Evolutionary conservation across 2,329 filamentous ascomycete genomes (phyloP), one percentile per base, ranked within the genome.

Genomic region (Fusarium penzigii): DNA sequence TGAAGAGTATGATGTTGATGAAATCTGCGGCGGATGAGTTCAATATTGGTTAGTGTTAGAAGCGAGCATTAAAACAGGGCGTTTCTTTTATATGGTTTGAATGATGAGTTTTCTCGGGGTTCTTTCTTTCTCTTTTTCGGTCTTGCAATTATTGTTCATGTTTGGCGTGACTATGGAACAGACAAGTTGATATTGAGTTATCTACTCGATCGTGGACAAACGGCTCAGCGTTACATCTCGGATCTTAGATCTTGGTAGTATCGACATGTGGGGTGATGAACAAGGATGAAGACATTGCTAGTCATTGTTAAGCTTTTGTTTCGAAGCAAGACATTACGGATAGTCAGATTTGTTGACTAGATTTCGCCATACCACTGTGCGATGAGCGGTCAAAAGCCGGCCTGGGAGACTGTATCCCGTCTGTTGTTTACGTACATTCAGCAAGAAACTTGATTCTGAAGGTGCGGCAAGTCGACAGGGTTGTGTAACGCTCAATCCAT

Each of bases 1-100:
- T 67, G 81, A 85, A 84, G 56, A 83, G 78, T 70, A 83, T 79
- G 71, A 87, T 83, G 82, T 75, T 84, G 73, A 81, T 81, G 74
- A 86, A 83, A 72, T 83, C 84, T 60, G 78, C 76, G 53, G 81
- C 84, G 17, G 78, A 79, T 58, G 86, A 89, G 72, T 89, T 89
- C 65, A 89, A 89, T 67, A 81, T 89, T 67, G 85, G 85, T 14
- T 87, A 73, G 49, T 49, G 46, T 25, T 25, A 36, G 51, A 48
- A 51, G 46, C 42, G 45, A 48, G 17, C 41, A 14, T 51, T 42
- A 40, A 32, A 42, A 29, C 47, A 40, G 36, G 34, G 5, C 6
- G 25, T 29, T 17, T 16, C 10, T 36, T 5, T 36, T 14, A 36
- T 6, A 6, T 14, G 10, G 32, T 36, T 36, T 36, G 13, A 36